These are phyloP conservation scores for Xylaria multiplex DNA, from an alignment of 2,329 filamentous ascomycete species.

Conservation along the genomic window DNA sequence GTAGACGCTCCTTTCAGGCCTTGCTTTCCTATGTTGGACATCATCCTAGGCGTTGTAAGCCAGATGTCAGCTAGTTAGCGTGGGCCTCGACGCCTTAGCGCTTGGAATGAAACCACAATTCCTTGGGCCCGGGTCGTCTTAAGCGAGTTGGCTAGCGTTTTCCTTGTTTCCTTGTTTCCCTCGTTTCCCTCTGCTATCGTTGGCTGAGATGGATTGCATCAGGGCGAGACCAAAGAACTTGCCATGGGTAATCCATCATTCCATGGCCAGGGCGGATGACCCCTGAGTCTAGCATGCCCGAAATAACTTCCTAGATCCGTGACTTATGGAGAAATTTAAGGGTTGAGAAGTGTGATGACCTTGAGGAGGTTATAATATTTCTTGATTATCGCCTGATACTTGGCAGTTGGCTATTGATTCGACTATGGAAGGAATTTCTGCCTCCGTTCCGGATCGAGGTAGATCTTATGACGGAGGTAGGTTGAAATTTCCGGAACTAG, in stretches of 20 bases:
- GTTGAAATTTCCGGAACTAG: slow-evolving; percentile 3
- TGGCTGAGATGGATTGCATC: not conserved
- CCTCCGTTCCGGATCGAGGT: slow-evolving; percentile 17
- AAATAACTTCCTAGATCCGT: not conserved
- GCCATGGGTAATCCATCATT: not conserved
- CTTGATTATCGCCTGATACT: not conserved
- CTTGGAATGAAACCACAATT: slow-evolving; percentile 9
- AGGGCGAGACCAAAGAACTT: not conserved
- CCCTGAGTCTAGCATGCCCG: not conserved
- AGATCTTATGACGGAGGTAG: not conserved
- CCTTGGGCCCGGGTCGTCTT: slow-evolving; percentile 1
- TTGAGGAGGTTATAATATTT: not conserved
- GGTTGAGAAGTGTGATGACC: not conserved
- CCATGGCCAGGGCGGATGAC: not conserved
- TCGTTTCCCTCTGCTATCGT: not conserved
- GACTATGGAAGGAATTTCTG: slow-evolving; percentile 3
- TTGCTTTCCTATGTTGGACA: slow-evolving; percentile 17
- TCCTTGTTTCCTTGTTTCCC: not conserved
- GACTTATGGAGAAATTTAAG: not conserved
- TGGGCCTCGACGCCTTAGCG: slow-evolving; percentile 14
- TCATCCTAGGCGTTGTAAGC: slow-evolving; percentile 7
- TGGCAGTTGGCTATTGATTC: not conserved
- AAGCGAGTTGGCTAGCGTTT: not conserved
- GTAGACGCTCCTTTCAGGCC: not conserved
- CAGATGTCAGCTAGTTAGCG: slow-evolving; percentile 16